These are phyloP conservation scores for Clitocybe nebularis DNA, from an alignment of 1,284 basidiomycete species.

Conservation along the genomic window DNA sequence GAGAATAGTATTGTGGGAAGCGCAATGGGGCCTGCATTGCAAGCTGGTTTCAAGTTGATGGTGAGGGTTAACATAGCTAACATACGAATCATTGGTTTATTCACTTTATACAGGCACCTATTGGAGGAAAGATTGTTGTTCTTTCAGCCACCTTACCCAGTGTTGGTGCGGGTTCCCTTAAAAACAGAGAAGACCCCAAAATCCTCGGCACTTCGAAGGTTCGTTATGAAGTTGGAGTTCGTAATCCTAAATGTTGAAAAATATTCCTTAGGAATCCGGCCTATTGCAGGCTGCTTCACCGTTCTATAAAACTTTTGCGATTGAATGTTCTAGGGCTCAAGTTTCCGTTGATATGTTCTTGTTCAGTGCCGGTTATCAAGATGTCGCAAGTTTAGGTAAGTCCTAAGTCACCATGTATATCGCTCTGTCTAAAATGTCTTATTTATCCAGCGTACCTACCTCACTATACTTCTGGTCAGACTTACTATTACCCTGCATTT, in stretches of 20 bases:
- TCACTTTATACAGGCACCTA: slow-evolving; percentile 48
- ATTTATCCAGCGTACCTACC: slow-evolving; percentile 74
- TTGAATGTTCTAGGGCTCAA: slow-evolving; percentile 96
- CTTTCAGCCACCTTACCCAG: slow-evolving; percentile 86
- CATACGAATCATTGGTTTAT: slow-evolving; percentile 2
- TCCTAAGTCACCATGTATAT: slow-evolving; percentile 1
- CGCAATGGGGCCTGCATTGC: slow-evolving; percentile 93
- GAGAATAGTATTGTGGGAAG: slow-evolving; percentile 90
- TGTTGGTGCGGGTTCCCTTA: slow-evolving; percentile 87
- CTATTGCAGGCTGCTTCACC: slow-evolving; percentile 85
- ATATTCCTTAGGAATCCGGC: slow-evolving; percentile 63
- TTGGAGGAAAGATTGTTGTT: slow-evolving; percentile 96
- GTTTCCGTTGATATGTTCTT: slow-evolving; percentile 99
- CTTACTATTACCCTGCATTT: slow-evolving; percentile 98
- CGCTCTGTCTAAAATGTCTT: slow-evolving; percentile 10
- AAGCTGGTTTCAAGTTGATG: slow-evolving; percentile 95
- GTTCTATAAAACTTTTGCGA: slow-evolving; percentile 99
- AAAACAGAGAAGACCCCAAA: slow-evolving; percentile 96
- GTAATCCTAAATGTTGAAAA: neutral
- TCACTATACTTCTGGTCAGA: slow-evolving; percentile 97
- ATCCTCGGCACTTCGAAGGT: slow-evolving; percentile 93
- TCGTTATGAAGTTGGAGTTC: slow-evolving; percentile 12
- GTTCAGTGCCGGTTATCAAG: slow-evolving; percentile 90
- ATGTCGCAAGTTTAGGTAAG: slow-evolving; percentile 87
- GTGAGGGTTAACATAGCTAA: slow-evolving; percentile 35